A percentile compares a stretch with the other conserved stretches of the same genome.
These are phyloP conservation scores for Luffa aegyptiaca DNA, from an alignment of 306 rosid genomes.

Conservation along the genomic window DNA sequence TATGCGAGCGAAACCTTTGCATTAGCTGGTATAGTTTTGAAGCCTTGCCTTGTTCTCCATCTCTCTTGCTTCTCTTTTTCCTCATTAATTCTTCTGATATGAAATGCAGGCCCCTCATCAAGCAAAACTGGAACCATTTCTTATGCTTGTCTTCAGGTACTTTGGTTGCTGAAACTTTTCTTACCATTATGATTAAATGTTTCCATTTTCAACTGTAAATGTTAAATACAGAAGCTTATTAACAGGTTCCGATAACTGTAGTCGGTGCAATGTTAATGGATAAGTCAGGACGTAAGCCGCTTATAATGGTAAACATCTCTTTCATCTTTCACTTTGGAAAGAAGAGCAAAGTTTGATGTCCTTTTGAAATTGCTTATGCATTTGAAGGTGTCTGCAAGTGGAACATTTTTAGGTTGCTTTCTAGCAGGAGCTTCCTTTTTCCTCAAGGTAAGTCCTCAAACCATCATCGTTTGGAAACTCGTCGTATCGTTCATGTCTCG, in stretches of 20 bases:
- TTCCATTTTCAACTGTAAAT: background rate
- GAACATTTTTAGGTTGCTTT: slow-evolving; percentile 39
- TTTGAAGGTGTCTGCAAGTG: slow-evolving; percentile 42
- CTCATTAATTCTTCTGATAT: background rate
- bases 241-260: slow-evolving; percentile 39
- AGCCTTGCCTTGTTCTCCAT: background rate
- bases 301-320: slow-evolving; percentile 27
- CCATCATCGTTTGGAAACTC: background rate
- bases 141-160: slow-evolving; percentile 61
- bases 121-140: slow-evolving; percentile 54
- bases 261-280: slow-evolving; percentile 33
- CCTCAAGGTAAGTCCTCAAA: slow-evolving; percentile 19
- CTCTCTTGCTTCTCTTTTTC: background rate
- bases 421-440: slow-evolving; percentile 39
- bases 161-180: background rate
- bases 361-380: background rate
- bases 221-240: background rate
- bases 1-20: slow-evolving; percentile 41
- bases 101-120: slow-evolving; percentile 45
- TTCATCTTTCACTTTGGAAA: background rate
- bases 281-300: slow-evolving; percentile 39
- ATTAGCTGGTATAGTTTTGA: slow-evolving; percentile 20
- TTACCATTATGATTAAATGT: background rate
- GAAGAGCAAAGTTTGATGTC: background rate
- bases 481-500: background rate